These are phyloP conservation scores for Penicillium ochrochloron DNA, from an alignment of 495 filamentous ascomycete species.

Conservation along the genomic window DNA sequence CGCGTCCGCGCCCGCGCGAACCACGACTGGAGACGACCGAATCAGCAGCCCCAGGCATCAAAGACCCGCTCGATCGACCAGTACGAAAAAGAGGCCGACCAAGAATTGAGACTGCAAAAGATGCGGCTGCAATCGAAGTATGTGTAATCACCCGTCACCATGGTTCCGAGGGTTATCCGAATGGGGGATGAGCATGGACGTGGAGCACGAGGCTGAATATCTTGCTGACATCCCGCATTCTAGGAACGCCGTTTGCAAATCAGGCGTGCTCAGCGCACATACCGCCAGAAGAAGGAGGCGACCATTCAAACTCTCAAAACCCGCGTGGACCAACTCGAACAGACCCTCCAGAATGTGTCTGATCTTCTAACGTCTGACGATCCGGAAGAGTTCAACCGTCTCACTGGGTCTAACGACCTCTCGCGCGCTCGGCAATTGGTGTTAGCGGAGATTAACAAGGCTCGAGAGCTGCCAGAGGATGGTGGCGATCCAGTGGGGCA, in stretches of 20 bases:
- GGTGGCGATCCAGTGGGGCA: not conserved
- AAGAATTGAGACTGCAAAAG: conserved; percentile 27
- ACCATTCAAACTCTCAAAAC: conserved; percentile 73
- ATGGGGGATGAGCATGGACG: not conserved
- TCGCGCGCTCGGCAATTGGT: conserved; percentile 24
- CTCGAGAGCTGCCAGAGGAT: conserved; percentile 2
- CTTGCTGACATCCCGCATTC: conserved; percentile 1
- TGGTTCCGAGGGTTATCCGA: not conserved
- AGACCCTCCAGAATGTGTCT: conserved; percentile 71
- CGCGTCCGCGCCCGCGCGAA: conserved; percentile 8
- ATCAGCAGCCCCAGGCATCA: not conserved
- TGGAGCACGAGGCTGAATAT: not conserved
- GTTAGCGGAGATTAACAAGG: conserved; percentile 26
- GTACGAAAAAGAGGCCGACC: conserved; percentile 35
- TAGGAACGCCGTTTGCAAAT: conserved; percentile 77
- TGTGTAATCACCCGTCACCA: not conserved
- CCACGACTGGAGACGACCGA: conserved; percentile 24
- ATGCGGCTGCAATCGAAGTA: conserved; percentile 36
- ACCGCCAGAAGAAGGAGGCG: conserved; percentile 82
- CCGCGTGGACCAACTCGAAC: conserved; percentile 68
- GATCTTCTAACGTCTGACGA: conserved; percentile 55
- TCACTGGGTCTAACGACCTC: conserved; percentile 4
- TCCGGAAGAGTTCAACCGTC: not conserved
- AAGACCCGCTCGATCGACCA: conserved; percentile 21
- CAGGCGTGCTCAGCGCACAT: conserved; percentile 82